phyloP scores from a whole-genome alignment of 306 rosid species.

The Trifolium repens region DNA sequence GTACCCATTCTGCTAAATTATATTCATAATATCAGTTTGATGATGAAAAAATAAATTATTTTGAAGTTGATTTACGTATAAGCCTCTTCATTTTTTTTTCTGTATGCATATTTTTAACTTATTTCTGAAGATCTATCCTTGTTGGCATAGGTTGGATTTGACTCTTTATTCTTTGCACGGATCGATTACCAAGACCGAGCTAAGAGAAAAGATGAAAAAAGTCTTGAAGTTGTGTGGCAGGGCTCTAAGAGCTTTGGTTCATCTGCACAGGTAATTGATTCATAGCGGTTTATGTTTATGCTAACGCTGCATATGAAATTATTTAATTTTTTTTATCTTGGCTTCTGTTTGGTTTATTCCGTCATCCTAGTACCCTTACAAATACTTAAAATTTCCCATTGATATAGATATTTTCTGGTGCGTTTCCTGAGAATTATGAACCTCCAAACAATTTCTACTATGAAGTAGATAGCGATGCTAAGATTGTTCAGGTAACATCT shows the following conservation, averaged over 20 bases:
- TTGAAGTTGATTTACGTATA: slow-evolving; percentile 24
- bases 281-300: slow-evolving; percentile 19
- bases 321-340: not conserved
- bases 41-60: not conserved
- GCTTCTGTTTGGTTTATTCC: slow-evolving; percentile 16
- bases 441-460: slow-evolving; percentile 74
- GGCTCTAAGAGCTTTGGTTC: slow-evolving; percentile 79
- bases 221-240: slow-evolving; percentile 83
- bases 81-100: not conserved
- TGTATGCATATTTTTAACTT: not conserved
- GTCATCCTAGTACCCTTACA: slow-evolving; percentile 2
- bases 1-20: slow-evolving; percentile 39
- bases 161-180: slow-evolving; percentile 79
- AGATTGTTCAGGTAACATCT: slow-evolving; percentile 68
- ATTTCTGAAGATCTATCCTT: slow-evolving; percentile 23
- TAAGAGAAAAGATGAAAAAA: slow-evolving; percentile 64
- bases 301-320: not conserved
- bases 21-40: slow-evolving; percentile 4
- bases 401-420: slow-evolving; percentile 74
- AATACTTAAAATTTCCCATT: slow-evolving; percentile 23
- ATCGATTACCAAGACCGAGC: slow-evolving; percentile 90
- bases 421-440: slow-evolving; percentile 75
- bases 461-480: slow-evolving; percentile 66
- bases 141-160: slow-evolving; percentile 65
- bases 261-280: slow-evolving; percentile 66